Percentiles rank a stretch among this genome's conserved stretches.
Conservation (phyloP, 2,329 filamentous ascomycete genomes). For the Emydomyces testavorans region DNA sequence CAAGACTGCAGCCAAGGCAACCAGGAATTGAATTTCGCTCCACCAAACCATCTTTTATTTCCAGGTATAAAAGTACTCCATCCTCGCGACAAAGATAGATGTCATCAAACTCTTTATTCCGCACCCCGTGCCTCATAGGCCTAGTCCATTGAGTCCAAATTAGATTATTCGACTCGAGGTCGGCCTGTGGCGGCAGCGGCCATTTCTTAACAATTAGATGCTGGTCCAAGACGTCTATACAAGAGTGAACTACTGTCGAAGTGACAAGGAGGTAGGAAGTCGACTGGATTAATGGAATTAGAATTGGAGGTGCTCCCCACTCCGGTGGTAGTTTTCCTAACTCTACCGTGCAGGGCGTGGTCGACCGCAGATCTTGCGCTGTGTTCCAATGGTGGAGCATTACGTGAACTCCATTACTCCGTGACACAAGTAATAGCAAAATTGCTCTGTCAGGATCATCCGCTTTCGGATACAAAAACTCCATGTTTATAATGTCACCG, state of each 20-base stretch:
- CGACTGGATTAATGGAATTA: conserved; percentile 61
- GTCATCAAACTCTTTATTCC: conserved; percentile 56
- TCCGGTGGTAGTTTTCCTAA: conserved; percentile 26
- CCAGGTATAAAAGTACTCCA: conserved; percentile 62
- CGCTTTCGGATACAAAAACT: conserved; percentile 64
- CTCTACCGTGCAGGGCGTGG: conserved; percentile 20
- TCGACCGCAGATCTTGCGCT: conserved; percentile 20
- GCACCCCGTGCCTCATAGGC: conserved; percentile 54
- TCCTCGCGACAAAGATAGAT: conserved; percentile 85
- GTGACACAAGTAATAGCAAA: conserved; percentile 53
- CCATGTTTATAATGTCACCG: conserved; percentile 72
- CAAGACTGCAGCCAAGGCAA: conserved; percentile 60
- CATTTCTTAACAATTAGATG: conserved; percentile 22
- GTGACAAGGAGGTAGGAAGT: conserved; percentile 60
- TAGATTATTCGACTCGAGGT: conserved; percentile 32
- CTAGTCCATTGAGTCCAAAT: conserved; percentile 79
- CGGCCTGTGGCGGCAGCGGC: conserved; percentile 23
- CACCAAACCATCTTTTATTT: conserved; percentile 48
- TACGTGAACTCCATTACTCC: conserved; percentile 36
- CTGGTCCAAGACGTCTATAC: conserved; percentile 32
- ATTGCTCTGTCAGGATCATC: conserved; percentile 60
- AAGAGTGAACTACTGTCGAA: conserved; percentile 44
- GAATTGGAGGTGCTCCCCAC: conserved; percentile 50
- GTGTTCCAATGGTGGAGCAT: conserved; percentile 47
- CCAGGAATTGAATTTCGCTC: conserved; percentile 50